Conservation (phyloP, 2,329 filamentous ascomycete genomes). For the Cadophora malorum region DNA sequence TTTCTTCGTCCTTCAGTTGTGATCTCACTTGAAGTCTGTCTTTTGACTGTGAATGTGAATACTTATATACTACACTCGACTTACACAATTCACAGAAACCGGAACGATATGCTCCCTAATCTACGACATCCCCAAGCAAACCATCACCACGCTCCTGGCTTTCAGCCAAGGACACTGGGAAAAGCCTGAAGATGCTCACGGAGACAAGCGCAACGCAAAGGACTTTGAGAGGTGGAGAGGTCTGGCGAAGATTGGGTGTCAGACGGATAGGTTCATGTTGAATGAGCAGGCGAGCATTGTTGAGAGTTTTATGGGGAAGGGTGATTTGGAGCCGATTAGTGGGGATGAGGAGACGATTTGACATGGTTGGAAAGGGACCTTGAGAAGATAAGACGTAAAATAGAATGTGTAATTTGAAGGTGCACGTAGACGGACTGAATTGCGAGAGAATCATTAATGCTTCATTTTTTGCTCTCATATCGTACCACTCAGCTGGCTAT, state of each 20-base stretch:
- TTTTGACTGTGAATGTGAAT: too few species aligned
- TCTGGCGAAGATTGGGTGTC: slow-evolving; percentile 55
- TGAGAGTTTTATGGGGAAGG: slow-evolving; percentile 57
- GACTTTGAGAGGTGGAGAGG: slow-evolving; percentile 59
- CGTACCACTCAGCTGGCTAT: slow-evolving; percentile 1
- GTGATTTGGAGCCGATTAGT: slow-evolving; percentile 54
- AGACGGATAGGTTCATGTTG: slow-evolving; percentile 57
- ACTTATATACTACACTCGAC: too few species aligned
- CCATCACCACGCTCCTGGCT: slow-evolving; percentile 58
- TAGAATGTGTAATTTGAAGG: not conserved
- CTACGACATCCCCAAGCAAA: slow-evolving; percentile 58
- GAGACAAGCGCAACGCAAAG: slow-evolving; percentile 34
- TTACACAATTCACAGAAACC: slow-evolving; percentile 50
- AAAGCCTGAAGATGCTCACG: slow-evolving; percentile 50
- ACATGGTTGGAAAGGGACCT: not conserved
- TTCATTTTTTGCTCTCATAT: not conserved
- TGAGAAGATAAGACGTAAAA: too few species aligned
- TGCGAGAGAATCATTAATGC: not conserved
- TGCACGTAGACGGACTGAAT: not conserved
- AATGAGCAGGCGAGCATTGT: slow-evolving; percentile 60
- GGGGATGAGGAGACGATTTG: slow-evolving; percentile 40
- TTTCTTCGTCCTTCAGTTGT: too few species aligned
- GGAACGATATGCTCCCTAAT: slow-evolving; percentile 62
- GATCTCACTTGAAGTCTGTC: too few species aligned
- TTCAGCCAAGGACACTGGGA: slow-evolving; percentile 66